Evolutionary conservation across 192 early-diverging fungal species (phyloP), one percentile per base, ranked within the genome.

Genomic region (Blastocladiella britannica): DNA sequence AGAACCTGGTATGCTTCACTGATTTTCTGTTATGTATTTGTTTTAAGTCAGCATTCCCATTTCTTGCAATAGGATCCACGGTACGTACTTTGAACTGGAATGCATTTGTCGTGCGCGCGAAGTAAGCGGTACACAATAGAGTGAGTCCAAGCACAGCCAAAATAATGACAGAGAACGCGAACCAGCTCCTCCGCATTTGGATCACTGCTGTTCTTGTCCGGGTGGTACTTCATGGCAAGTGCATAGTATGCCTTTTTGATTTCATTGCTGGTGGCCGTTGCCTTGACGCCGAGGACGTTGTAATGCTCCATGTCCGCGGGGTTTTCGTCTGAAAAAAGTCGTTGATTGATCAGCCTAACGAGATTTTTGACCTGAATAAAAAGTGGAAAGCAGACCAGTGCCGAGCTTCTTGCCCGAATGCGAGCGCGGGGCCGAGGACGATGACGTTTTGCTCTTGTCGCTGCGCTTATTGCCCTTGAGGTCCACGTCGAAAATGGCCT

Each of bases 1-100:
- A 98, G 73, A 9, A 96, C 80, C 70, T 92, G 89, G 65, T 98
- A 96, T 26, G 95, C 95, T 64, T 94, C 91, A 8, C 91, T 92
- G 26, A 98, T 86, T 65, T 78, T 79, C 70, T 98, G 93, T 64
- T 96, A 98, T 12, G n/a, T 51, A 51, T 51, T 51, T 51, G 47
- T 15, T 51, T 15, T 51, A 51, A 15, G 47, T n/a, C 12, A 51
- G n/a, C 12, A n/a, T 15, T 51, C 12, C 12, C 47, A 51, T 51
- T 51, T 12, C 12, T 15, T 15, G n/a, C 47, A 51, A 51, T 51
- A 15, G 47, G 47, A 12, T 51, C n/a, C 12, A 51, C 47, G n/a
- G n/a, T n/a, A 12, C n/a, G 47, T 51, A n/a, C 47, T 15, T 54
- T 43, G 31, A 43, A 43, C 31, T 43, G 8, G 31, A n/a, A n/a